These are phyloP conservation scores for Penicillium cataractarum DNA, from an alignment of 495 filamentous ascomycete genomes.

Conservation along the genomic window DNA sequence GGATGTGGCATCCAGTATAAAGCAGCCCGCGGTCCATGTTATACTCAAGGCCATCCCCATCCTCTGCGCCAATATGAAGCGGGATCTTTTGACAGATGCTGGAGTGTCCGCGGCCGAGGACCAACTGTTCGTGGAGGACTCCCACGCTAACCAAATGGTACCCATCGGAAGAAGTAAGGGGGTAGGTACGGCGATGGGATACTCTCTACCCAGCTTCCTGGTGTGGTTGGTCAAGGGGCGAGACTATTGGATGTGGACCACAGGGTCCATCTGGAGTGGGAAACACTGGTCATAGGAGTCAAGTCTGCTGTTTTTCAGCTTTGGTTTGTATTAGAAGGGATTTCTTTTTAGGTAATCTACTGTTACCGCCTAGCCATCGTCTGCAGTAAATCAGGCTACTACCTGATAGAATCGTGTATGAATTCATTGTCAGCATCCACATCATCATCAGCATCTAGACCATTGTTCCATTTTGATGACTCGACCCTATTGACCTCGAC, in stretches of 20 bases:
- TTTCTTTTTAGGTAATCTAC: too few species aligned
- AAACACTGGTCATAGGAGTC: conserved; percentile 55
- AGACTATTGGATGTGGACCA: conserved; percentile 62
- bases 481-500: too few species aligned
- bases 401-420: too few species aligned
- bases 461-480: too few species aligned
- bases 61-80: conserved; percentile 49
- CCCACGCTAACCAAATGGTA: conserved; percentile 43
- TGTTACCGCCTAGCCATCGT: too few species aligned
- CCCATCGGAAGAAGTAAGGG: conserved; percentile 59
- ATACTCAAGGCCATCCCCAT: conserved; percentile 47
- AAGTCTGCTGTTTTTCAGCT: too few species aligned
- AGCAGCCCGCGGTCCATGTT: conserved; percentile 41
- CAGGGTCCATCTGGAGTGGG: conserved; percentile 51
- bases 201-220: conserved; percentile 53
- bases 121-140: conserved; percentile 39
- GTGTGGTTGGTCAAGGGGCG: conserved; percentile 65
- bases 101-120: conserved; percentile 21
- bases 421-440: too few species aligned
- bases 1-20: conserved; percentile 38
- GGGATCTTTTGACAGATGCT: conserved; percentile 33
- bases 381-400: too few species aligned
- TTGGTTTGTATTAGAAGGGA: too few species aligned
- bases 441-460: too few species aligned
- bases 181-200: conserved; percentile 61